These are phyloP conservation scores for Saururus chinensis DNA, from an alignment of 164 flowering plant species.

Conservation along the genomic window DNA sequence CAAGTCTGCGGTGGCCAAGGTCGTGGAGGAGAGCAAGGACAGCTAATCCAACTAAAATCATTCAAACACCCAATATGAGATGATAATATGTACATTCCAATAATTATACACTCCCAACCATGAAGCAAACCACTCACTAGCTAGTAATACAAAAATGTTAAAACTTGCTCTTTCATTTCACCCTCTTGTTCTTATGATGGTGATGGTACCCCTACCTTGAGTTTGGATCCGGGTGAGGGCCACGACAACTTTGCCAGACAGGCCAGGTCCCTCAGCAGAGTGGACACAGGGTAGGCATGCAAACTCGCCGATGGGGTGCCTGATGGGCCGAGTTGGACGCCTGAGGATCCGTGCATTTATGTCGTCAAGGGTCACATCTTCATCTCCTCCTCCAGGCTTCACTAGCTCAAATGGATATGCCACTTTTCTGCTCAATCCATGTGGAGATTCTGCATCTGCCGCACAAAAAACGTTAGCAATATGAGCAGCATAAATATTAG, in stretches of 20 bases:
- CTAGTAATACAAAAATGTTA: too few relatives aligned
- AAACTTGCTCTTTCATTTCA: conserved; percentile 5
- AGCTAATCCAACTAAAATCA: too few relatives aligned
- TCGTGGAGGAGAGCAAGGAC: too few relatives aligned
- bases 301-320: conserved; percentile 30
- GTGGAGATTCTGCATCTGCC: not conserved
- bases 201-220: conserved; percentile 33
- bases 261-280: conserved; percentile 12
- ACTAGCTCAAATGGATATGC: conserved; percentile 31
- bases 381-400: conserved; percentile 29
- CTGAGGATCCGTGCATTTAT: conserved; percentile 27
- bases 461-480: too few relatives aligned
- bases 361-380: conserved; percentile 28
- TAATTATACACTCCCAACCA: too few relatives aligned
- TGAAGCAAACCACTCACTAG: too few relatives aligned
- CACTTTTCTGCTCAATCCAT: conserved; percentile 8
- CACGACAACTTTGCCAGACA: conserved; percentile 30
- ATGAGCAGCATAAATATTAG: too few relatives aligned
- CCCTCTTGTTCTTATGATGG: conserved; percentile 29
- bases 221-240: conserved; percentile 31
- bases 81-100: too few relatives aligned
- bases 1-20: too few relatives aligned
- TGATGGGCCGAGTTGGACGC: conserved; percentile 24
- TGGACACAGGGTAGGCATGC: conserved; percentile 12
- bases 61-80: too few relatives aligned